phyloP scores from a whole-genome alignment of 345 rosid species.

The Linum trigynum region DNA sequence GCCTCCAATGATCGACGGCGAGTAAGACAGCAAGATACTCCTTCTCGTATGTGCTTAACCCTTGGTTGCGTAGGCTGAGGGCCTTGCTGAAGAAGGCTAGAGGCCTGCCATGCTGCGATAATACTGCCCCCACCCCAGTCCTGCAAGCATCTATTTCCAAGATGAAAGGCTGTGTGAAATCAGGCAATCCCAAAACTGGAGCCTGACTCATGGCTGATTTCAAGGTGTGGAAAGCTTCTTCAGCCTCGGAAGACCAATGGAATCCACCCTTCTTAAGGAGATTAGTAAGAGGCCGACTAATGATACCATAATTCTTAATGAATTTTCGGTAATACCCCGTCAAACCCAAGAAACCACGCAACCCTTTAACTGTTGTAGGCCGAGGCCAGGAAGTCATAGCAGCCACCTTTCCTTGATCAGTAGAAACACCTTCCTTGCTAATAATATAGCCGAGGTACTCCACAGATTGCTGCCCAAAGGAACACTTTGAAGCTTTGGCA shows the following conservation, averaged over 20 bases:
- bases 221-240: background rate
- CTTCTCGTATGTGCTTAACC: background rate
- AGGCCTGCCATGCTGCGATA: too few relatives aligned
- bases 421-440: background rate
- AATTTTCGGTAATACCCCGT: background rate
- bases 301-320: background rate
- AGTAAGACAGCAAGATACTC: background rate
- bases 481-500: slow-evolving; percentile 5
- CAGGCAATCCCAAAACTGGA: background rate
- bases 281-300: background rate
- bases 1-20: background rate
- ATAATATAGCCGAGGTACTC: background rate
- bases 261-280: background rate
- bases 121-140: too few relatives aligned
- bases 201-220: background rate
- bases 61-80: background rate
- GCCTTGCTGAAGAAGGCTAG: background rate
- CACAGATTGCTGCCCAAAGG: background rate
- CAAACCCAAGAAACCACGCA: slow-evolving; percentile 1
- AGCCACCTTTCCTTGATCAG: background rate
- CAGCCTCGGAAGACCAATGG: background rate
- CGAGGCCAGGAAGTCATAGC: background rate
- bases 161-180: too few relatives aligned
- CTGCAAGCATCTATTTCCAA: too few relatives aligned
- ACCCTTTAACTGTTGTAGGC: background rate